Base-by-base conservation (phyloP, 352 stramenopile genomes). In the Lagenidium sp. region DNA sequence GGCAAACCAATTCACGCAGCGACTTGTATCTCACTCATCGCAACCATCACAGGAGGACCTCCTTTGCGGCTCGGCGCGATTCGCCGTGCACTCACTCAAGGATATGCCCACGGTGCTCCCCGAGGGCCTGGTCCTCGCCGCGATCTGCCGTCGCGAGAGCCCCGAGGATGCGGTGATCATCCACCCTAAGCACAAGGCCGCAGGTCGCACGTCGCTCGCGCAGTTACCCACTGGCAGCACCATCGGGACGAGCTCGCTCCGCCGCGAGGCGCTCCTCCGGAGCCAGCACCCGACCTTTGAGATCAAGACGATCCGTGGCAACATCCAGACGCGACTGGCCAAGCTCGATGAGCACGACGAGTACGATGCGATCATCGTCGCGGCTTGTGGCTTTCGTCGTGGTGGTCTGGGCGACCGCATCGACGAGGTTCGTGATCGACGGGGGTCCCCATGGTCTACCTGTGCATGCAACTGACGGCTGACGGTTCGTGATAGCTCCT, bases 31-130 rank as follows among this genome's bases (percentile, higher is more conserved):
- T 41, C n/a, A n/a, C n/a, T n/a, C n/a, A n/a, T n/a, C n/a, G n/a
- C n/a, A n/a, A 4, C n/a, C 4, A 18, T 16, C 19, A 20, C 19
- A 80, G 63, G 70, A 86, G 29, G 70, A 76, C 8, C 55, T 95
- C 42, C 46, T 93, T 11, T 49, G 60, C 12, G 70, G 77, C 18
- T 66, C 63, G 1, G 76, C 63, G 36, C 76, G 80, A 47, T 87
- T 92, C n/a, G 83, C 81, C 1, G 83, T 95, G 15, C 83, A 95
- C 57, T 95, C 77, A 25, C 63, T 95, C 12, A 95, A 95, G 50
- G 83, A 95, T 44, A 93, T 95, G 81, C 81, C 83, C 5, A 95
- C 81, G 44, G 72, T 57, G 29, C 68, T 95, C 10, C 83, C 83
- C 1, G 35, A 69, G 6, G 81, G 79, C 6, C 77, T 95, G 26